Percentiles rank a stretch among this genome's conserved stretches.
Evolutionary conservation across 1,284 basidiomycete species (phyloP).

Genomic region (Trichosporon sp.): DNA sequence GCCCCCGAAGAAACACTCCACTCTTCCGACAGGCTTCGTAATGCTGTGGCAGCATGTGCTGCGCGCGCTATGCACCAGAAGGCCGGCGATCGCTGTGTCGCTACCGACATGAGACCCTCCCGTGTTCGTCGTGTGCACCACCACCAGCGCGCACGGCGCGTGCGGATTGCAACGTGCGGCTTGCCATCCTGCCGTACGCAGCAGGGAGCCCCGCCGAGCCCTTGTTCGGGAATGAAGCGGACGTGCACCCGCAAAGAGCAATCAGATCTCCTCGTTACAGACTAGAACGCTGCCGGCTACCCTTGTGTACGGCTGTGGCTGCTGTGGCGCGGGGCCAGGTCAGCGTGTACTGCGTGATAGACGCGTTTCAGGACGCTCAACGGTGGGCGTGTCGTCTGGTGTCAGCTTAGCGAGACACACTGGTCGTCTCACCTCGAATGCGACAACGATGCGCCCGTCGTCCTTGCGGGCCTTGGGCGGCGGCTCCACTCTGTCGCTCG

Average conservation of each 20-base stretch:
- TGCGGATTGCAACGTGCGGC: too few species aligned
- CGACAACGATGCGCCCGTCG: constrained; percentile 23
- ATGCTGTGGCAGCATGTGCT: background rate
- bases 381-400: constrained; percentile 27
- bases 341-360: constrained; percentile 28
- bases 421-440: constrained; percentile 33
- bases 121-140: too few species aligned
- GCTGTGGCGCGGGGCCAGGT: background rate
- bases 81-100: too few species aligned
- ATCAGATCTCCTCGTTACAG: background rate
- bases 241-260: background rate
- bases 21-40: background rate
- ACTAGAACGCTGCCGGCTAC: too few species aligned
- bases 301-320: too few species aligned
- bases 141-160: too few species aligned
- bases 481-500: background rate
- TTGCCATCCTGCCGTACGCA: too few species aligned
- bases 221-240: background rate
- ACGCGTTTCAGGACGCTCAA: constrained; percentile 33
- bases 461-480: background rate
- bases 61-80: background rate
- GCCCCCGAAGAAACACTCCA: too few species aligned
- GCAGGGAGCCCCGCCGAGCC: too few species aligned
- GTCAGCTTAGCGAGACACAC: background rate
- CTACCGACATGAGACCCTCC: too few species aligned